These are phyloP conservation scores for Closterium sp. DNA, from an alignment of 139 green algal genomes.

Conservation along the genomic window DNA sequence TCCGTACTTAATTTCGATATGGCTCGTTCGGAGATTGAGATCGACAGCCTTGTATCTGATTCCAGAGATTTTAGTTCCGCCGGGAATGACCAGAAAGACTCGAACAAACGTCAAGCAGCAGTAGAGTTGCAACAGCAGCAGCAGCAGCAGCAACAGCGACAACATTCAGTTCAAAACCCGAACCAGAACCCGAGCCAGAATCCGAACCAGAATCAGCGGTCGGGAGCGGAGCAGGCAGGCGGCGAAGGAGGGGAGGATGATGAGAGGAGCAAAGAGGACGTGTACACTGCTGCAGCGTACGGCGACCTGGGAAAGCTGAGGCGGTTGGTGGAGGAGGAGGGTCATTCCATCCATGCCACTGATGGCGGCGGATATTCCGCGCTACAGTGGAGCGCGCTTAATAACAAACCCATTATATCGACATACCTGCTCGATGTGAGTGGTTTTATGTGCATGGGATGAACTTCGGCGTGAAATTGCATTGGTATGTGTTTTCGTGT, in stretches of 20 bases:
- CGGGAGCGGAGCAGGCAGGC: neutral
- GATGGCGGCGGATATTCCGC: slow-evolving; percentile 30
- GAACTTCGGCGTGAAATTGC: too few relatives aligned
- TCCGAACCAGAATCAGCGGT: neutral
- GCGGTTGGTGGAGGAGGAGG: slow-evolving; percentile 33
- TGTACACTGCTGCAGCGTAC: slow-evolving; percentile 26
- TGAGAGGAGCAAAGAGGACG: slow-evolving; percentile 27
- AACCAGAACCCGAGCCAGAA: neutral
- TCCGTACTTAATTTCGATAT: neutral
- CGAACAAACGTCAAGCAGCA: neutral
- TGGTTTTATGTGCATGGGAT: neutral
- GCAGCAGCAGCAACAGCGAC: neutral
- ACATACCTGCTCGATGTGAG: slow-evolving; percentile 38
- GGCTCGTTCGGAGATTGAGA: neutral
- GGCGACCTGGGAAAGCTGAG: slow-evolving; percentile 41
- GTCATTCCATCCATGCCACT: slow-evolving; percentile 12
- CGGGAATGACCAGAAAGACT: neutral
- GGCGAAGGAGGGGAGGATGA: neutral
- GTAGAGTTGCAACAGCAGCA: neutral
- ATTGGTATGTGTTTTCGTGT: too few relatives aligned
- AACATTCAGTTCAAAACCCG: neutral
- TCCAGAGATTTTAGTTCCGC: neutral
- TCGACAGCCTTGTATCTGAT: neutral
- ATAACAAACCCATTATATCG: slow-evolving; percentile 20
- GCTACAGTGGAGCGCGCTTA: slow-evolving; percentile 43